These are phyloP conservation scores for Thraustotheca clavata DNA, from an alignment of 352 stramenopile species.

Conservation along the genomic window DNA sequence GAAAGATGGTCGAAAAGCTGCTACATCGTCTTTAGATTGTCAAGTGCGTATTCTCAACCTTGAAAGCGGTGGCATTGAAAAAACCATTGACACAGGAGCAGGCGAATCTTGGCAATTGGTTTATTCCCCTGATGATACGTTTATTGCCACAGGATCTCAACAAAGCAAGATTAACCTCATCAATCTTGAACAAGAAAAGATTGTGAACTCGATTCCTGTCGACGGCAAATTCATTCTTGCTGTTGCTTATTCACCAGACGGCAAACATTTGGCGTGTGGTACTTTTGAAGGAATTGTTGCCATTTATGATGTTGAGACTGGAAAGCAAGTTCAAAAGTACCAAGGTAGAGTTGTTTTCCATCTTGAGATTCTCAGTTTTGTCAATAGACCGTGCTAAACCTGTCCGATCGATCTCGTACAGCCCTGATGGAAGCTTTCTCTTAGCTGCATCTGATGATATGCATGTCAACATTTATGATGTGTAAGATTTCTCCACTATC, in stretches of 20 bases:
- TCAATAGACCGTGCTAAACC: slow-evolving; percentile 72
- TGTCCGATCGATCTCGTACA: slow-evolving; percentile 79
- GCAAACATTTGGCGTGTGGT: slow-evolving; percentile 73
- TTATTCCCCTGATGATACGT: slow-evolving; percentile 76
- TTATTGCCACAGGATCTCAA: slow-evolving; percentile 70
- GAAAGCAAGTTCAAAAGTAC: slow-evolving; percentile 75
- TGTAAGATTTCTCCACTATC: slow-evolving; percentile 44
- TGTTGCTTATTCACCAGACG: slow-evolving; percentile 45
- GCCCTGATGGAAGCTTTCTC: slow-evolving; percentile 68
- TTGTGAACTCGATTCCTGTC: slow-evolving; percentile 51
- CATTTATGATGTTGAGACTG: slow-evolving; percentile 78
- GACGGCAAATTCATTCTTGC: slow-evolving; percentile 24
- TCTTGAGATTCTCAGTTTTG: not conserved
- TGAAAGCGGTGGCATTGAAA: slow-evolving; percentile 53
- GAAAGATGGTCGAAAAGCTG: slow-evolving; percentile 59
- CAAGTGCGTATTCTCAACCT: slow-evolving; percentile 78
- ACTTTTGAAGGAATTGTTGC: slow-evolving; percentile 76
- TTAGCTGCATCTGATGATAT: slow-evolving; percentile 88
- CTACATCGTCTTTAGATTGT: slow-evolving; percentile 78
- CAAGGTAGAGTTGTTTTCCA: slow-evolving; percentile 35
- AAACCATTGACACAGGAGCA: slow-evolving; percentile 74
- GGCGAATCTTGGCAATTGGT: slow-evolving; percentile 85
- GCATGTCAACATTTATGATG: slow-evolving; percentile 89
- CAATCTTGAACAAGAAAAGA: slow-evolving; percentile 70
- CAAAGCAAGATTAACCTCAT: slow-evolving; percentile 85